A percentile compares a stretch with the other conserved stretches of the same genome.
phyloP scores from a whole-genome alignment of 75 land plant genomes.

The Larix kaempferi region DNA sequence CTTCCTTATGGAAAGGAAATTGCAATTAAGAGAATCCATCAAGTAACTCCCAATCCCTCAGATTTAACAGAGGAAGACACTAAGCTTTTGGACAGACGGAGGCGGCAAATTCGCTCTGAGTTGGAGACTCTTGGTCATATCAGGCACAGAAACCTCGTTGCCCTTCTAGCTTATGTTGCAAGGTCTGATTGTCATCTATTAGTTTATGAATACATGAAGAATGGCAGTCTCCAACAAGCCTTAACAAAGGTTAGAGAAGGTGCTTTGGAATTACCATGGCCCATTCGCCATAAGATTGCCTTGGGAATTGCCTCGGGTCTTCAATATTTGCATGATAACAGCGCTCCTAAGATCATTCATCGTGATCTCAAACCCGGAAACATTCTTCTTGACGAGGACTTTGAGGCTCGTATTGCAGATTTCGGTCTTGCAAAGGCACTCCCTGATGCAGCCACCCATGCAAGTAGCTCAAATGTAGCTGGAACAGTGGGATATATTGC shows the following conservation, averaged over 20 bases:
- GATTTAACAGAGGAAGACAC: slow-evolving; percentile 44
- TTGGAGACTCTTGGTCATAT: slow-evolving; percentile 81
- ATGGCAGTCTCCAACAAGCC: slow-evolving; percentile 72
- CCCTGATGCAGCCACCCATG: slow-evolving; percentile 53
- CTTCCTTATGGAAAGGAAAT: slow-evolving; percentile 30
- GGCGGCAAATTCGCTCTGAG: slow-evolving; percentile 79
- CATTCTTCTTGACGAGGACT: slow-evolving; percentile 56
- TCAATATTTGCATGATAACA: slow-evolving; percentile 70
- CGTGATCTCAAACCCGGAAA: slow-evolving; percentile 83
- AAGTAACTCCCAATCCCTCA: slow-evolving; percentile 24
- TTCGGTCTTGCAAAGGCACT: slow-evolving; percentile 79
- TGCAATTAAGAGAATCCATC: slow-evolving; percentile 43
- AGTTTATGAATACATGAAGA: slow-evolving; percentile 90
- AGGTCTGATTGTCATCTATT: slow-evolving; percentile 70
- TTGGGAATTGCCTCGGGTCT: slow-evolving; percentile 73
- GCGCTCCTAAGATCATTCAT: slow-evolving; percentile 67
- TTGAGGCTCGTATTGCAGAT: slow-evolving; percentile 69
- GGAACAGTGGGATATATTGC: slow-evolving; percentile 97
- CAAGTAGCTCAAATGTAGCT: slow-evolving; percentile 53
- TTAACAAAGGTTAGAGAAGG: slow-evolving; percentile 42
- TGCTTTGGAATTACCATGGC: slow-evolving; percentile 55
- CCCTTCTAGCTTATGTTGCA: slow-evolving; percentile 66
- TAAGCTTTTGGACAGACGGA: slow-evolving; percentile 29
- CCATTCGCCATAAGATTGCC: slow-evolving; percentile 41
- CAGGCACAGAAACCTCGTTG: slow-evolving; percentile 79